Percentiles rank a stretch among this genome's conserved stretches.
phyloP scores from a whole-genome alignment of 768 basidiomycete genomes.

The Pleurotus djamor region DNA sequence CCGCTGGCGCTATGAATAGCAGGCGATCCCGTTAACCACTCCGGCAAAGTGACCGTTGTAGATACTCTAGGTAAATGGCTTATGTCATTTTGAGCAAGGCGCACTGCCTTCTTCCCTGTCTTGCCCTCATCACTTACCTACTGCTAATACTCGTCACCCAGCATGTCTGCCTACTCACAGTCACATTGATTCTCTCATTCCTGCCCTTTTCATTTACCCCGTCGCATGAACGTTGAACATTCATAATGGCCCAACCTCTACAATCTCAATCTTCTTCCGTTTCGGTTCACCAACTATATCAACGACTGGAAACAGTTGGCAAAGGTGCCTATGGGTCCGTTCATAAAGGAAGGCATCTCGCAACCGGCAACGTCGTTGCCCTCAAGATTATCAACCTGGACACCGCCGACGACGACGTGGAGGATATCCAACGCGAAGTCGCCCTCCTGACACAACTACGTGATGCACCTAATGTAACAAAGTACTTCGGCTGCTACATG shows the following conservation, averaged over 20 bases:
- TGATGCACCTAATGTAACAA: constrained; percentile 87
- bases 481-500: constrained; percentile 96
- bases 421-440: constrained; percentile 95
- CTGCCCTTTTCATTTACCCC: neutral
- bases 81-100: too few relatives aligned
- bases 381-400: constrained; percentile 99
- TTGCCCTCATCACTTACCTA: too few relatives aligned
- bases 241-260: constrained; percentile 27
- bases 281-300: constrained; percentile 72
- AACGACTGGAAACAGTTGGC: constrained; percentile 88
- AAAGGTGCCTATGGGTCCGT: constrained; percentile 97
- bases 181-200: neutral
- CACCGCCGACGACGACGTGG: constrained; percentile 94
- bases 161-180: too few relatives aligned
- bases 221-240: constrained; percentile 1
- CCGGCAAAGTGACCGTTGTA: constrained; percentile 23
- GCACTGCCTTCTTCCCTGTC: too few relatives aligned
- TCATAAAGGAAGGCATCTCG: constrained; percentile 84
- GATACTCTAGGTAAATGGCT: too few relatives aligned
- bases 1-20: constrained; percentile 15
- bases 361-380: constrained; percentile 86
- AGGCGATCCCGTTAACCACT: constrained; percentile 27
- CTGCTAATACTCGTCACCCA: too few relatives aligned
- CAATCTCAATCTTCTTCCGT: constrained; percentile 31
- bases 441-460: constrained; percentile 87